Base-by-base conservation (phyloP, 2,329 filamentous ascomycete species). In the Aspergillus fructus region DNA sequence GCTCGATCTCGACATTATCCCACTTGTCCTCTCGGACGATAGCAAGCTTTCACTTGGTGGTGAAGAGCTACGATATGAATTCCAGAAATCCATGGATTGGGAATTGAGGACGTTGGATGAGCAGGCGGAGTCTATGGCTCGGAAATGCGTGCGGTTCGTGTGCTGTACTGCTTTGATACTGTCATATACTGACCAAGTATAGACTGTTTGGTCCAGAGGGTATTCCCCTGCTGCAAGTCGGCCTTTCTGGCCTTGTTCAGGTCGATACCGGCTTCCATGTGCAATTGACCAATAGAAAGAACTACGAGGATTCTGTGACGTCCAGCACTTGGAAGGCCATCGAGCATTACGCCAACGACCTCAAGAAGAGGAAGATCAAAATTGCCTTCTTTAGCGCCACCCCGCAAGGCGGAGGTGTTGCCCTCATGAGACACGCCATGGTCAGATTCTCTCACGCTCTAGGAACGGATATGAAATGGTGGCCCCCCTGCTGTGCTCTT, bases 311-410 rank as follows among this genome's bases (percentile, higher is more conserved):
- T 4, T 88, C 87, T 0, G 89, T 89, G 49, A 76, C 80, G 17
- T 64, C 75, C 1, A 75, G 78, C 4, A 91, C 89, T 0, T 92
- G 89, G 88, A 76, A 83, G 40, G 79, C 87, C 1, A 84, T 86
- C 41, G 76, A 87, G 66, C 79, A 85, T 50, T 91, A 83, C 64
- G 87, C 85, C 48, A 74, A 82, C 37, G 81, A 85, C 27, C 79
- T 92, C 48, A 87, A 87, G 62, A 69, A 79, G 56, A 81, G 84
- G 49, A 86, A 88, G 56, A 82, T 84, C 59, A 89, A 86, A 68
- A 81, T 92, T 64, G 89, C 89, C 2, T 92, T 91, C 74, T 92
- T 93, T 79, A 91, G 88, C 69, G 85, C 85, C 53, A 93, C 89
- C 1, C 89, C 89, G 2, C 89, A 93, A 68, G 89, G 90, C n/a